Evolutionary conservation across 1,284 basidiomycete species (phyloP).

Genomic region (Ganoderma lingzhi): DNA sequence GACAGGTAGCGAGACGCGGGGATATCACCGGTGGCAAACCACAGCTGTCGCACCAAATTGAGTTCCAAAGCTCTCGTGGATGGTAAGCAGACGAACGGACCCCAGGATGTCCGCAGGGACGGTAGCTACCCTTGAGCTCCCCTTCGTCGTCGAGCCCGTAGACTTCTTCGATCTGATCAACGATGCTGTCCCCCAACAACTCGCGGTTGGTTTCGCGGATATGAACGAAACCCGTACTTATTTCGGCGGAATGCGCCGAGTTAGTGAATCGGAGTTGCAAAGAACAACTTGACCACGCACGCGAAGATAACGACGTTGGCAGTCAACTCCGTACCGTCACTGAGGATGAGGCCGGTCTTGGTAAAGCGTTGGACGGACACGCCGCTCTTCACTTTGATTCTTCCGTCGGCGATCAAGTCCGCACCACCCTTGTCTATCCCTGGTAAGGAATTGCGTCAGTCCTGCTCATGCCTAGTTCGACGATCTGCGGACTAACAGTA

Average conservation of each 20-base stretch:
- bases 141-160: conserved; percentile 69
- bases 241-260: conserved; percentile 22
- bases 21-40: conserved; percentile 48
- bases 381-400: conserved; percentile 78
- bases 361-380: conserved; percentile 60
- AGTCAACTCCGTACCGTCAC: conserved; percentile 64
- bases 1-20: conserved; percentile 42
- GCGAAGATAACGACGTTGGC: conserved; percentile 78
- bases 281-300: conserved; percentile 31
- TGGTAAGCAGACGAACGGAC: conserved; percentile 22
- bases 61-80: too few relatives aligned
- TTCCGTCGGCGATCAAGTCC: conserved; percentile 64
- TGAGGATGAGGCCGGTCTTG: conserved; percentile 62
- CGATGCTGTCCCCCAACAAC: conserved; percentile 57
- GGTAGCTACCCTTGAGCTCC: conserved; percentile 54
- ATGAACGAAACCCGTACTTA: conserved; percentile 48
- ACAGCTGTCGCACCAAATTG: conserved; percentile 36
- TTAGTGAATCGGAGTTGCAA: not conserved
- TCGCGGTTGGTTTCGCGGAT: conserved; percentile 47
- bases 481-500: conserved; percentile 28
- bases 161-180: conserved; percentile 51
- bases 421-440: conserved; percentile 51
- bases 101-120: conserved; percentile 46
- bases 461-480: not conserved
- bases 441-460: conserved; percentile 4